Evolutionary conservation across 345 rosid genomes (phyloP).

Genomic region (Dipteronia sinensis): DNA sequence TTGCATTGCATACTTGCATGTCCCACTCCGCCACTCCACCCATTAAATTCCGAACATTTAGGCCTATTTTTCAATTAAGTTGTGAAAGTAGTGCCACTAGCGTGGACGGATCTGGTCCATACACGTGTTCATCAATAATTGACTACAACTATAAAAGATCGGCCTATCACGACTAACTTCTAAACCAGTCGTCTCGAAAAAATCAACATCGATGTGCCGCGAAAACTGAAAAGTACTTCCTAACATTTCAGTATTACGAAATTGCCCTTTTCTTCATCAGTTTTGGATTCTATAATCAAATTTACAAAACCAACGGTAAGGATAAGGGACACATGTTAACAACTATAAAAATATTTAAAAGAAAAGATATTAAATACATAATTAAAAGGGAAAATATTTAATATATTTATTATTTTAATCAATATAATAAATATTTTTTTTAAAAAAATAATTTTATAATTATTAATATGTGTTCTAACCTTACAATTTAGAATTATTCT

Average conservation of each 20-base stretch:
- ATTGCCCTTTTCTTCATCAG: neutral
- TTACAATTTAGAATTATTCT: too few species aligned
- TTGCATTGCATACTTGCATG: neutral
- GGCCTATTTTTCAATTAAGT: neutral
- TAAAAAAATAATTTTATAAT: too few species aligned
- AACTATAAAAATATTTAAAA: too few species aligned
- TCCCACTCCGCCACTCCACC: neutral
- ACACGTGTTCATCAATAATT: constrained; percentile 22
- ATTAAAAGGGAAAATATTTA: too few species aligned
- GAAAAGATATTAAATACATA: too few species aligned
- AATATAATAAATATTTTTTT: too few species aligned
- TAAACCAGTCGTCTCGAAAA: constrained; percentile 5
- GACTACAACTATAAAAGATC: constrained; percentile 10
- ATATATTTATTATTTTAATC: too few species aligned
- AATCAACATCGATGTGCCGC: constrained; percentile 33
- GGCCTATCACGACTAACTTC: constrained; percentile 11
- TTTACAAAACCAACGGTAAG: too few species aligned
- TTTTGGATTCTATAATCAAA: too few species aligned
- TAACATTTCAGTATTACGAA: neutral
- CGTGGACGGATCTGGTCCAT: constrained; percentile 23
- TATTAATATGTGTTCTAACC: too few species aligned
- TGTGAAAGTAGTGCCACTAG: neutral
- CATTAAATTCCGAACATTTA: neutral
- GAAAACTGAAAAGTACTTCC: neutral
- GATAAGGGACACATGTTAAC: too few species aligned